These are phyloP conservation scores for Eucalyptus regnans DNA, from an alignment of 345 rosid species.

Conservation along the genomic window DNA sequence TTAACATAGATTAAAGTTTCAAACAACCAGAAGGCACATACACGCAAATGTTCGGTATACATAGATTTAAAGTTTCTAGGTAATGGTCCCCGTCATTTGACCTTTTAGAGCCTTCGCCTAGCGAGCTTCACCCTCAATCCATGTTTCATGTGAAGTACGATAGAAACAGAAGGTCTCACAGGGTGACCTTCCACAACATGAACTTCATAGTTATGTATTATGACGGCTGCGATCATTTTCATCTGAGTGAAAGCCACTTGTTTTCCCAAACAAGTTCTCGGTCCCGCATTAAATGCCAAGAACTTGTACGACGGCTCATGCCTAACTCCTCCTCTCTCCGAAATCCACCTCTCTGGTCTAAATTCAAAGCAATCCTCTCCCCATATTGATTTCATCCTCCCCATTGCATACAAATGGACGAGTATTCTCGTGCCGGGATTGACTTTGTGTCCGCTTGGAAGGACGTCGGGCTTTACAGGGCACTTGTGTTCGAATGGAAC, in stretches of 20 bases:
- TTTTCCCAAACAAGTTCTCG: constrained; percentile 53
- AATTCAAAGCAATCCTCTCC: constrained; percentile 23
- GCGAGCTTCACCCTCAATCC: too few species aligned
- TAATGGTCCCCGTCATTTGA: too few species aligned
- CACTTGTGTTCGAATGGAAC: constrained; percentile 12
- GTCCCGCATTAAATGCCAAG: constrained; percentile 47
- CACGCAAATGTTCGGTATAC: too few species aligned
- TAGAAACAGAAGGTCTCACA: too few species aligned
- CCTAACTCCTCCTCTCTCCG: constrained; percentile 3
- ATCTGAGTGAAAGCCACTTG: constrained; percentile 34
- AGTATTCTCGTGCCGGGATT: neutral
- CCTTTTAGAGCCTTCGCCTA: too few species aligned
- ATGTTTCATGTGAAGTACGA: too few species aligned
- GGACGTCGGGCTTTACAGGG: neutral
- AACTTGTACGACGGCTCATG: constrained; percentile 47
- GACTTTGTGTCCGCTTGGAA: constrained; percentile 27
- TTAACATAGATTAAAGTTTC: too few species aligned
- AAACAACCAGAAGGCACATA: too few species aligned
- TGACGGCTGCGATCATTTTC: too few species aligned
- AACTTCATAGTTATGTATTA: too few species aligned
- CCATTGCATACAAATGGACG: constrained; percentile 14
- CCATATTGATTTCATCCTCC: constrained; percentile 16
- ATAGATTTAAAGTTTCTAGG: too few species aligned
- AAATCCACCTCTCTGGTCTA: constrained; percentile 28
- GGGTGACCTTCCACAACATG: too few species aligned